phyloP scores from a whole-genome alignment of 176 grass and related monocot species.

The Lolium multiflorum region DNA sequence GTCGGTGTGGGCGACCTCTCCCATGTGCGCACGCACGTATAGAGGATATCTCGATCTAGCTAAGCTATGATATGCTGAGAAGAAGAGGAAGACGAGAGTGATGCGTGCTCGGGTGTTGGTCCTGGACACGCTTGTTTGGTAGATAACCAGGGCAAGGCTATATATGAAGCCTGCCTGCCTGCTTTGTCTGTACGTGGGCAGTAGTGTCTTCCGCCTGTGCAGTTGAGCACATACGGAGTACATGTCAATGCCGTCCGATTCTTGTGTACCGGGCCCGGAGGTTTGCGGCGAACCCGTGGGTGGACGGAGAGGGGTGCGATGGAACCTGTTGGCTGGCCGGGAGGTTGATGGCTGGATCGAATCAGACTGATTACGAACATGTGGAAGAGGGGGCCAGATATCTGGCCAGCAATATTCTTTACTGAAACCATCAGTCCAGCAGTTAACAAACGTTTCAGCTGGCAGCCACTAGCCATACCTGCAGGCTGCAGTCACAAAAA shows the following conservation, averaged over 20 bases:
- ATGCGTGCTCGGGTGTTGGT: not conserved
- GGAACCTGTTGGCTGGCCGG: conserved; percentile 46
- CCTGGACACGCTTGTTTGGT: not conserved
- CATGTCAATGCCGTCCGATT: not conserved
- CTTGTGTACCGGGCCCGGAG: not conserved
- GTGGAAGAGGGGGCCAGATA: not conserved
- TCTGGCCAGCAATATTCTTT: not conserved
- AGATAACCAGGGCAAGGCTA: not conserved
- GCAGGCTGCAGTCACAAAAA: not conserved
- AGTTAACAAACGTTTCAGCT: not conserved
- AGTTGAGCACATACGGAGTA: not conserved
- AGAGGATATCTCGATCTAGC: not conserved
- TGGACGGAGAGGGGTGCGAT: not conserved
- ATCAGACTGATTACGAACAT: not conserved
- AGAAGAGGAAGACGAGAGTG: not conserved
- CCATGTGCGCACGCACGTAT: not conserved
- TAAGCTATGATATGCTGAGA: not conserved
- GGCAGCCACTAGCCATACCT: not conserved
- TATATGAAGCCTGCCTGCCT: not conserved
- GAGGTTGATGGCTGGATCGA: not conserved
- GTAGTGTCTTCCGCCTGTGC: not conserved
- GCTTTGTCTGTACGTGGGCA: not conserved
- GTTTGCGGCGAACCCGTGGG: conserved; percentile 39
- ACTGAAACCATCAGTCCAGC: not conserved
- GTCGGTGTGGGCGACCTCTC: not conserved